Conservation (phyloP, 345 rosid species). For the Citrus mangshanensis region DNA sequence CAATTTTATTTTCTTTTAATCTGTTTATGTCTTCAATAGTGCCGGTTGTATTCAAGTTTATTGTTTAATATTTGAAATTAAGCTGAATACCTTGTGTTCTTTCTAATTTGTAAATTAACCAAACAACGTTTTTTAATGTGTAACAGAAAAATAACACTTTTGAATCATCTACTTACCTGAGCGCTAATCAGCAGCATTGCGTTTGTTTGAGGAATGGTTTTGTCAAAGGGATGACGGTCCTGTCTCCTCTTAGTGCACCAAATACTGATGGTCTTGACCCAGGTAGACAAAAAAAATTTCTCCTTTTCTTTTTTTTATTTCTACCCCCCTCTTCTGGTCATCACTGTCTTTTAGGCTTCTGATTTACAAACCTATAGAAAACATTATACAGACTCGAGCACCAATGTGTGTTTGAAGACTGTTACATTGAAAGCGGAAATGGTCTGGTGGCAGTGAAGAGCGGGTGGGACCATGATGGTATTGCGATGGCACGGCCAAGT, state of each 20-base stretch:
- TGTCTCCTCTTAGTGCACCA: conserved; percentile 92
- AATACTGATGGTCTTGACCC: conserved; percentile 98
- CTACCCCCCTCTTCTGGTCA: too few relatives aligned
- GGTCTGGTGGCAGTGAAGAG: conserved; percentile 96
- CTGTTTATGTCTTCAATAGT: neutral
- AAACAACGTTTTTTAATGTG: neutral
- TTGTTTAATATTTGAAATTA: neutral
- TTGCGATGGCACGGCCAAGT: conserved; percentile 81
- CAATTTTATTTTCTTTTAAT: neutral
- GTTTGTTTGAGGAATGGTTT: conserved; percentile 51
- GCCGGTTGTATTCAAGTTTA: neutral
- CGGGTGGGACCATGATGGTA: conserved; percentile 96
- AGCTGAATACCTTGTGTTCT: neutral
- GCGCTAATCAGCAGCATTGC: conserved; percentile 4
- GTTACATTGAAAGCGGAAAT: conserved; percentile 86
- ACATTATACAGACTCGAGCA: too few relatives aligned
- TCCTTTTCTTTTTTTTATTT: too few relatives aligned
- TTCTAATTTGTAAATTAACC: neutral
- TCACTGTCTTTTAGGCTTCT: too few relatives aligned
- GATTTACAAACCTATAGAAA: too few relatives aligned
- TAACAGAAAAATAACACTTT: neutral
- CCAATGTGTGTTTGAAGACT: too few relatives aligned
- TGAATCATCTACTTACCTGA: neutral
- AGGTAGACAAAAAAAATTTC: conserved; percentile 29
- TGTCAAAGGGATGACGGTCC: conserved; percentile 77